Evolutionary conservation across 2,329 filamentous ascomycete genomes (phyloP).

Genomic region (Alternaria ethzedia): DNA sequence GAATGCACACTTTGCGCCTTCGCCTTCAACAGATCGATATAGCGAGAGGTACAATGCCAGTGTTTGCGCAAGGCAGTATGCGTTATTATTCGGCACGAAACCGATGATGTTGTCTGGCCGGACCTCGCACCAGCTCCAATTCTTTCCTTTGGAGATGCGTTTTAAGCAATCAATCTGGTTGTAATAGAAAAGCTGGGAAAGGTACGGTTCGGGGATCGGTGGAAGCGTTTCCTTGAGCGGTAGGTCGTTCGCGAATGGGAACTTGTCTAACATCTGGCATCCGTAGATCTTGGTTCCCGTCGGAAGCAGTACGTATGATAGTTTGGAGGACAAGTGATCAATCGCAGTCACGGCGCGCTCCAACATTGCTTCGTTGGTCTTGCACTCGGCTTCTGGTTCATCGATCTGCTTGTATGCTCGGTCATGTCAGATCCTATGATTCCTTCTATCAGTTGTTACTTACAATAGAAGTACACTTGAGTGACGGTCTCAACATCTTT

Average conservation of each 20-base stretch:
- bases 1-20: conserved; percentile 48
- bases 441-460: neutral
- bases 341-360: conserved; percentile 47
- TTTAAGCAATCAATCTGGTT: conserved; percentile 51
- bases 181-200: conserved; percentile 51
- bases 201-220: conserved; percentile 44
- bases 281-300: conserved; percentile 51
- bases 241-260: conserved; percentile 42
- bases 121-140: conserved; percentile 52
- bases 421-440: neutral
- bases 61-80: conserved; percentile 48
- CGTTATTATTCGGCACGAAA: conserved; percentile 51
- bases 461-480: conserved; percentile 51
- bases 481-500: conserved; percentile 46
- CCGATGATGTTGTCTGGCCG: conserved; percentile 53
- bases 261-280: conserved; percentile 45
- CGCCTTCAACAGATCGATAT: conserved; percentile 47
- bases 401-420: conserved; percentile 41
- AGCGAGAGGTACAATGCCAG: conserved; percentile 50
- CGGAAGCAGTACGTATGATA: conserved; percentile 41
- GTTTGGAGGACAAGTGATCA: conserved; percentile 32
- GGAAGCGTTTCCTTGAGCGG: conserved; percentile 39
- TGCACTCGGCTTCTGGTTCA: conserved; percentile 36
- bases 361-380: conserved; percentile 48
- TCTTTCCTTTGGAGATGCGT: conserved; percentile 45